Conservation (phyloP, 371 early-diverging fungal genomes). For the Funneliformis caledonium region DNA sequence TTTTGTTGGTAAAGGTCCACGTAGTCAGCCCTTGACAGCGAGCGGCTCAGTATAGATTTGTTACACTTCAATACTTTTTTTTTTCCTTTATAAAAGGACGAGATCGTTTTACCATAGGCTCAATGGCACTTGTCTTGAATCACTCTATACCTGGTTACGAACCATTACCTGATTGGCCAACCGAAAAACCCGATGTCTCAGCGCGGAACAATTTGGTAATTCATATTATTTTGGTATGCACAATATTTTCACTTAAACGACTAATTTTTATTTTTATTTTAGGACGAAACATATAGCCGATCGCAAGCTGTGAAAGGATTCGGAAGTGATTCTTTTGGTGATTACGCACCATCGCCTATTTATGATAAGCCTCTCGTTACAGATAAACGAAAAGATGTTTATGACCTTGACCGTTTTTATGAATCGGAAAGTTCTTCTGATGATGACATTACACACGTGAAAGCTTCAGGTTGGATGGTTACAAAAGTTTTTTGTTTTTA, state of each 20-base stretch:
- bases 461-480: slow-evolving; percentile 12
- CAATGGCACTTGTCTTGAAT: slow-evolving; percentile 80
- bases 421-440: slow-evolving; percentile 46
- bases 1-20: too few species aligned
- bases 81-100: slow-evolving; percentile 15
- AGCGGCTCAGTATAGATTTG: neutral
- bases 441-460: slow-evolving; percentile 44
- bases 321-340: slow-evolving; percentile 48
- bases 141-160: slow-evolving; percentile 77
- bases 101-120: slow-evolving; percentile 71
- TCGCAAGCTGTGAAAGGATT: slow-evolving; percentile 42
- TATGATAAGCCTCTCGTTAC: slow-evolving; percentile 44
- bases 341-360: slow-evolving; percentile 49
- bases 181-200: slow-evolving; percentile 67
- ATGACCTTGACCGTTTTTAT: slow-evolving; percentile 67
- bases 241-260: slow-evolving; percentile 48
- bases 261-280: slow-evolving; percentile 44
- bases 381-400: slow-evolving; percentile 55
- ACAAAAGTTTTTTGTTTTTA: neutral
- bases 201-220: slow-evolving; percentile 65
- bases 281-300: slow-evolving; percentile 44
- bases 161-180: slow-evolving; percentile 84
- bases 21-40: too few species aligned
- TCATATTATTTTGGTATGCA: slow-evolving; percentile 48
- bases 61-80: neutral